Evolutionary conservation across 2,329 filamentous ascomycete genomes (phyloP).

Genomic region (Septoria petroselini): DNA sequence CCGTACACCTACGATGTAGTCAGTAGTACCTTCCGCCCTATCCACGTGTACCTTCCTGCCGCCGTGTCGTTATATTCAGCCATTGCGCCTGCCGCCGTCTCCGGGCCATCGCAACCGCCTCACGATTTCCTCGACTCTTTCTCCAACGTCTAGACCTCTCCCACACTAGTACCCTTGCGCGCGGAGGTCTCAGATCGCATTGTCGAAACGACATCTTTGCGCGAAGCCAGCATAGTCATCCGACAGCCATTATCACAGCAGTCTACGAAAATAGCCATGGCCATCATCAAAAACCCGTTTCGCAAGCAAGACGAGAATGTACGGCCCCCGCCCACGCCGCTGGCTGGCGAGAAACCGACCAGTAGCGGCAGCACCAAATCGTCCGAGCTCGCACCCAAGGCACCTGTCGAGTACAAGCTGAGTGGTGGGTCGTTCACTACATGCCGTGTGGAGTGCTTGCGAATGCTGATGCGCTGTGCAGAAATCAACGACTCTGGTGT

Average conservation of each 20-base stretch:
- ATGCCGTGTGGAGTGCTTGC: background rate
- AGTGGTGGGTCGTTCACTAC: slow-evolving; percentile 44
- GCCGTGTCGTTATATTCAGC: too few species aligned
- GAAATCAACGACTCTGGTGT: slow-evolving; percentile 95
- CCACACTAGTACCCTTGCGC: too few species aligned
- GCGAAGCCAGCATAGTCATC: slow-evolving; percentile 3
- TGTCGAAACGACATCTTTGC: background rate
- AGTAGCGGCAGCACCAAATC: slow-evolving; percentile 33
- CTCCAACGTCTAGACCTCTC: too few species aligned
- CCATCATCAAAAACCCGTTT: slow-evolving; percentile 42
- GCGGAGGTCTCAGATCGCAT: too few species aligned
- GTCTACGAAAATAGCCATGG: slow-evolving; percentile 32
- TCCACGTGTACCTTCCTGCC: too few species aligned
- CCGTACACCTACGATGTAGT: too few species aligned
- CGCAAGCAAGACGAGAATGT: slow-evolving; percentile 40
- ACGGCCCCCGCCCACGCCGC: slow-evolving; percentile 24
- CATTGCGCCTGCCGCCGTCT: background rate
- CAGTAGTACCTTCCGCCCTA: too few species aligned
- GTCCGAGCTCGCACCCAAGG: slow-evolving; percentile 42
- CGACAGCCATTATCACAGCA: background rate
- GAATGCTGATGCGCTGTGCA: slow-evolving; percentile 41
- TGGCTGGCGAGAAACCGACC: slow-evolving; percentile 15
- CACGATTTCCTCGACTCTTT: too few species aligned
- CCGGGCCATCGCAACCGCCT: background rate
- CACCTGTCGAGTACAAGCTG: slow-evolving; percentile 52